These are phyloP conservation scores for Vitis labrusca DNA, from an alignment of 164 flowering plant genomes.

Conservation along the genomic window DNA sequence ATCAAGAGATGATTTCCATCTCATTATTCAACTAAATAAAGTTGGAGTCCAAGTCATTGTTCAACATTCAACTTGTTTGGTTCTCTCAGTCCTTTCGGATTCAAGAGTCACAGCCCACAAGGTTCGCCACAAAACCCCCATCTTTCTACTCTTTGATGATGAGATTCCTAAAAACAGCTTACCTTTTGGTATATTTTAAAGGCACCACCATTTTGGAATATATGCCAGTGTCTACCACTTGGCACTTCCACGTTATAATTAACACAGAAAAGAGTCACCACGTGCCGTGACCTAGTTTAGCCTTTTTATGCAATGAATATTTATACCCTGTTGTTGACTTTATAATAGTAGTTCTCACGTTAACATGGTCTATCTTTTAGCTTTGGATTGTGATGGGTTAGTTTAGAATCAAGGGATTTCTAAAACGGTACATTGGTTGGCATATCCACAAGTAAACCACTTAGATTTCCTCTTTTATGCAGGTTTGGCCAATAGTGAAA, in stretches of 20 bases:
- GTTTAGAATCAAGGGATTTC: too few relatives aligned
- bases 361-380: background rate
- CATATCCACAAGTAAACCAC: too few relatives aligned
- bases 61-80: conserved; percentile 40
- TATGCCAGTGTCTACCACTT: conserved; percentile 27
- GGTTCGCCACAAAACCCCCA: conserved; percentile 51
- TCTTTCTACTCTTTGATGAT: conserved; percentile 51
- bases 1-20: conserved; percentile 18
- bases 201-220: conserved; percentile 36
- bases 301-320: background rate
- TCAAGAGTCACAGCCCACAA: conserved; percentile 35
- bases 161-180: conserved; percentile 33
- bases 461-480: too few relatives aligned
- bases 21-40: conserved; percentile 27
- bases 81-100: conserved; percentile 21
- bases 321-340: conserved; percentile 5
- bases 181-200: conserved; percentile 20
- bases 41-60: conserved; percentile 71
- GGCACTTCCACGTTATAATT: conserved; percentile 17
- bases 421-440: too few relatives aligned
- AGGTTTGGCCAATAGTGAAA: too few relatives aligned
- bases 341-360: conserved; percentile 7
- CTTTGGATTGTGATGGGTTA: background rate
- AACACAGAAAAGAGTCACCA: conserved; percentile 4
- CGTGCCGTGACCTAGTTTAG: conserved; percentile 9